Conservation (phyloP, 805 yeast species). For the Kodamaea laetipori region DNA sequence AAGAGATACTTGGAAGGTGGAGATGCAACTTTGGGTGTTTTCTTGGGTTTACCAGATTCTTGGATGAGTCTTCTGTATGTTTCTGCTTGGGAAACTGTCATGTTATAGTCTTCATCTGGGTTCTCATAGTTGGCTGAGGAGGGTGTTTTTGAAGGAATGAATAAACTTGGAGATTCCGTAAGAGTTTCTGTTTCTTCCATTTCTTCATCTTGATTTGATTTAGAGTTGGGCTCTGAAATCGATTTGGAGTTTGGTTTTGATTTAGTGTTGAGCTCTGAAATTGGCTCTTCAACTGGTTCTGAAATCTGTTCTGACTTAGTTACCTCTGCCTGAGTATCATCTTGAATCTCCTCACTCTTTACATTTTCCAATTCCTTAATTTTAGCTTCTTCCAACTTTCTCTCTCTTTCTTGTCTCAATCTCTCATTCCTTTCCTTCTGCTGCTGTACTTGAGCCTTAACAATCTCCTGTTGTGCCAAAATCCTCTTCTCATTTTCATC, state of each 20-base stretch:
- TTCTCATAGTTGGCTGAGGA: conserved; percentile 32
- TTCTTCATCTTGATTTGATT: background rate
- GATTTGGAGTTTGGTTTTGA: too few species aligned
- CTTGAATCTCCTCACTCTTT: conserved; percentile 14
- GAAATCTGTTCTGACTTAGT: too few species aligned
- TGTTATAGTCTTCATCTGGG: conserved; percentile 44
- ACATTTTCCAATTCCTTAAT: conserved; percentile 10
- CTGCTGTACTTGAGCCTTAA: conserved; percentile 22
- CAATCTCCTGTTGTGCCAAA: conserved; percentile 26
- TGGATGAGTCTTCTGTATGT: conserved; percentile 37
- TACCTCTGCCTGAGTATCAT: background rate
- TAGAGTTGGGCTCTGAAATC: too few species aligned
- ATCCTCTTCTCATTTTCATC: conserved; percentile 12
- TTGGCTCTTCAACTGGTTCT: conserved; percentile 5
- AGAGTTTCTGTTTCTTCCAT: background rate
- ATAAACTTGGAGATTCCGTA: conserved; percentile 22
- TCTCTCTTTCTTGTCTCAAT: conserved; percentile 9
- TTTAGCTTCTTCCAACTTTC: conserved; percentile 14
- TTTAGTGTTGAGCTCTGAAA: too few species aligned
- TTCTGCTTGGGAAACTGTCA: conserved; percentile 41
- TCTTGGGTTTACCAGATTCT: conserved; percentile 23
- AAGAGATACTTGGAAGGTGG: conserved; percentile 32
- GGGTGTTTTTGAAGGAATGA: conserved; percentile 21
- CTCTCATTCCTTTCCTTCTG: conserved; percentile 17
- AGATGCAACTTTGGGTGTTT: conserved; percentile 15